Conservation (phyloP, 352 stramenopile genomes). For the Globisporangium abappressorium region DNA sequence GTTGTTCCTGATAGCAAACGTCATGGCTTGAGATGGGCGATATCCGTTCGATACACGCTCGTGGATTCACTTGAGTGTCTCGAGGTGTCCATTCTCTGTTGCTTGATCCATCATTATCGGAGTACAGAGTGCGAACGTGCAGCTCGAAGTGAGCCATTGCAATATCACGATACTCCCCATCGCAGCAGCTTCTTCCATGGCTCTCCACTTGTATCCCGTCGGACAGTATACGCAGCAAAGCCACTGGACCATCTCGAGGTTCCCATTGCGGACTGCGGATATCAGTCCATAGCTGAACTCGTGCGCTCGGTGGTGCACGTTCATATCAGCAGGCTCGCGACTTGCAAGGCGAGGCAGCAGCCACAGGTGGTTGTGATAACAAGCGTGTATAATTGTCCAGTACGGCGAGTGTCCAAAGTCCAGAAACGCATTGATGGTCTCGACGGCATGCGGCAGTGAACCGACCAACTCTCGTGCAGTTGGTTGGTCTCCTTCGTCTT, state of each 20-base stretch:
- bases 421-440: constrained; percentile 2
- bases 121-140: background rate
- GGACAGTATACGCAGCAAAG: background rate
- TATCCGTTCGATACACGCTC: background rate
- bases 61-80: constrained; percentile 3
- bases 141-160: background rate
- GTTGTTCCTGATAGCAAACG: background rate
- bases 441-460: background rate
- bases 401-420: background rate
- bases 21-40: background rate
- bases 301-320: background rate
- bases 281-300: background rate
- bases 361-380: background rate
- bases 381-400: background rate
- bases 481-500: background rate
- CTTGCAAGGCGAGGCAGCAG: background rate
- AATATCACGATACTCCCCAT: background rate
- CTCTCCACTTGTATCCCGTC: background rate
- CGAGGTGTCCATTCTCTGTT: background rate
- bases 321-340: background rate
- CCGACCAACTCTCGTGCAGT: background rate
- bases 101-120: background rate
- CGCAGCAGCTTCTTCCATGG: background rate
- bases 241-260: constrained; percentile 10
- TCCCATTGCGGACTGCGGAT: background rate